Conservation (phyloP, 2,329 filamentous ascomycete species). For the Aspergillus sp. region DNA sequence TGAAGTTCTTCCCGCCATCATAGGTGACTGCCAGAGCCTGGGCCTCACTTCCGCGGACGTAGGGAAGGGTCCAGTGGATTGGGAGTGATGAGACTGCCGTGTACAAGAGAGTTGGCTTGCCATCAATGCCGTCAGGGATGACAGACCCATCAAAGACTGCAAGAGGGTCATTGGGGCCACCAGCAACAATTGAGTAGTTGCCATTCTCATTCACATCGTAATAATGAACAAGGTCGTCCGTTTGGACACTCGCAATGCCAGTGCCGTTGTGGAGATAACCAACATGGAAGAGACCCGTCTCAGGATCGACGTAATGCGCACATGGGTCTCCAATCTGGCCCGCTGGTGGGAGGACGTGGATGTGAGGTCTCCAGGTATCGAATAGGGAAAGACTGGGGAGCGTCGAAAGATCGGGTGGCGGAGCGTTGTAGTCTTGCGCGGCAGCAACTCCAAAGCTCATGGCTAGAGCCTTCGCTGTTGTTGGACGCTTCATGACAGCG, state of each 20-base stretch:
- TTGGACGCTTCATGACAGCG: too few species aligned
- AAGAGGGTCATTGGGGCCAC: slow-evolving; percentile 12
- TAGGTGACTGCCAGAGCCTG: slow-evolving; percentile 40
- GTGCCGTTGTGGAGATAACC: slow-evolving; percentile 12
- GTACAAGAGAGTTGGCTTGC: slow-evolving; percentile 43
- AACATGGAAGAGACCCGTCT: slow-evolving; percentile 14
- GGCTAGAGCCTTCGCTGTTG: too few species aligned
- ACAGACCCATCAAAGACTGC: slow-evolving; percentile 14
- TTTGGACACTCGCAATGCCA: slow-evolving; percentile 9
- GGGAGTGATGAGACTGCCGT: slow-evolving; percentile 42
- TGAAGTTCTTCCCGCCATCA: slow-evolving; percentile 43
- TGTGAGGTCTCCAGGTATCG: slow-evolving; percentile 13
- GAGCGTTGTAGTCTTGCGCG: slow-evolving; percentile 4
- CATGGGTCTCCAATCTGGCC: slow-evolving; percentile 15
- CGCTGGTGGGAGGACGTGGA: slow-evolving; percentile 11
- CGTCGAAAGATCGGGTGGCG: slow-evolving; percentile 12
- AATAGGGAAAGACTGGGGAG: slow-evolving; percentile 9
- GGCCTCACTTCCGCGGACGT: slow-evolving; percentile 40
- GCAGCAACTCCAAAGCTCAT: background rate
- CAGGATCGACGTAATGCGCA: slow-evolving; percentile 12
- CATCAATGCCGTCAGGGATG: slow-evolving; percentile 25
- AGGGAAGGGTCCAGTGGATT: slow-evolving; percentile 40
- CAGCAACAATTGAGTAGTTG: slow-evolving; percentile 7
- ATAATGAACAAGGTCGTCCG: slow-evolving; percentile 12
- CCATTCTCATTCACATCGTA: slow-evolving; percentile 9